Evolutionary conservation across 2,329 filamentous ascomycete genomes (phyloP).

Genomic region (Neodidymelliopsis sp.): DNA sequence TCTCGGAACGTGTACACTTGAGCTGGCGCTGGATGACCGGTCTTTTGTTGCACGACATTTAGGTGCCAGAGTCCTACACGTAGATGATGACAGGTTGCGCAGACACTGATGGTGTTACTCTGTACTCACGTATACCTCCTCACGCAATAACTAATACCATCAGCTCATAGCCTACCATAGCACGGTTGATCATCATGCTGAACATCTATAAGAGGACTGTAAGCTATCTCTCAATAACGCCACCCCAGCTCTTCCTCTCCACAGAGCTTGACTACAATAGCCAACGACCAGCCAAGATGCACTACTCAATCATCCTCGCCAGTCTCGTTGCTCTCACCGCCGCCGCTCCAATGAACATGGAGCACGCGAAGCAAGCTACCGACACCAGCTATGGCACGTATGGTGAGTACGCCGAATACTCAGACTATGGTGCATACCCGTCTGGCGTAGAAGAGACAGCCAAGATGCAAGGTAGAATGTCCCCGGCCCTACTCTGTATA

Average conservation of each 20-base stretch:
- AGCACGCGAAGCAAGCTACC: constrained; percentile 5
- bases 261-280: no score
- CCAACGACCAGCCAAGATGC: constrained; percentile 18
- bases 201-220: no score
- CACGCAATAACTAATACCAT: constrained; percentile 5
- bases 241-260: not conserved
- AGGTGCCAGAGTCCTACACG: no score
- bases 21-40: no score
- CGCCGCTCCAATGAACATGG: constrained; percentile 20
- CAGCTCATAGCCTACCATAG: not conserved
- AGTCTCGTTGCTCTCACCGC: constrained; percentile 15
- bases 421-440: constrained; percentile 4
- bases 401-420: constrained; percentile 6
- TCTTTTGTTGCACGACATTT: no score
- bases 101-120: not conserved
- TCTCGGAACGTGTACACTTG: no score
- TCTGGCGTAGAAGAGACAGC: not conserved
- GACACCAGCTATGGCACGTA: constrained; percentile 12
- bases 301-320: constrained; percentile 20
- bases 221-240: no score
- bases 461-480: not conserved
- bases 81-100: not conserved
- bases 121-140: constrained; percentile 13
- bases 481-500: not conserved
- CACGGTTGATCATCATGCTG: no score